Conservation (phyloP, 2,329 filamentous ascomycete species). For the Diaporthe longicolla region DNA sequence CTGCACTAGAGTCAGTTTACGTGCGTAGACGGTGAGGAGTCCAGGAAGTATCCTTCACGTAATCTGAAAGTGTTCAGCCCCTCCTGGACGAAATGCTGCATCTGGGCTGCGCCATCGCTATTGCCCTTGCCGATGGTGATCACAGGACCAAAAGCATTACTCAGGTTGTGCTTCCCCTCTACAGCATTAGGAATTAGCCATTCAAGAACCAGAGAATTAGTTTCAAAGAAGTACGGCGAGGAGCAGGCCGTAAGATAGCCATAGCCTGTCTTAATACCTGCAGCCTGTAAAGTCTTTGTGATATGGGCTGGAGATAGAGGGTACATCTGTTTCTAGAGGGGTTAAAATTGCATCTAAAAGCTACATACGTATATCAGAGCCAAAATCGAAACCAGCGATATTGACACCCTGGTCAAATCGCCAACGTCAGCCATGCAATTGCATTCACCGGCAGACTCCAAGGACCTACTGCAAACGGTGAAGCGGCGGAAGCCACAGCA, state of each 20-base stretch:
- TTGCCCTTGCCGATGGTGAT: conserved; percentile 45
- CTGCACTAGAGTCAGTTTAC: not conserved
- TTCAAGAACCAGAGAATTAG: too few species aligned
- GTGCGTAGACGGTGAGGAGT: not conserved
- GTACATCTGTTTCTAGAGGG: too few species aligned
- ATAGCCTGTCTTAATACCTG: too few species aligned
- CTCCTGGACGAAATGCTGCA: conserved; percentile 70
- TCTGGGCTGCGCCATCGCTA: conserved; percentile 62
- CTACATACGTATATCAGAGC: conserved; percentile 52
- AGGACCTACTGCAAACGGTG: conserved; percentile 31
- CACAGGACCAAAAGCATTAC: conserved; percentile 51
- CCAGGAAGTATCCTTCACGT: conserved; percentile 47
- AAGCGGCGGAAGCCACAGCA: conserved; percentile 6
- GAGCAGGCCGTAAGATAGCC: too few species aligned
- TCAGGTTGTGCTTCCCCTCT: conserved; percentile 55
- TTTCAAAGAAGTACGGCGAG: too few species aligned
- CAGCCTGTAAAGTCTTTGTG: too few species aligned
- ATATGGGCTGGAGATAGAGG: too few species aligned
- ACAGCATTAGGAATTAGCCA: too few species aligned
- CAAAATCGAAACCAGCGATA: conserved; percentile 65
- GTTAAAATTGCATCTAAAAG: too few species aligned
- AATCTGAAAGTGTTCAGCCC: conserved; percentile 68
- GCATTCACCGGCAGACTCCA: not conserved
- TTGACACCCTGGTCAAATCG: conserved; percentile 52
- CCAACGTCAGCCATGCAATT: not conserved